Evolutionary conservation across 331 rosid genomes (phyloP).

Genomic region (Arachis monticola): DNA sequence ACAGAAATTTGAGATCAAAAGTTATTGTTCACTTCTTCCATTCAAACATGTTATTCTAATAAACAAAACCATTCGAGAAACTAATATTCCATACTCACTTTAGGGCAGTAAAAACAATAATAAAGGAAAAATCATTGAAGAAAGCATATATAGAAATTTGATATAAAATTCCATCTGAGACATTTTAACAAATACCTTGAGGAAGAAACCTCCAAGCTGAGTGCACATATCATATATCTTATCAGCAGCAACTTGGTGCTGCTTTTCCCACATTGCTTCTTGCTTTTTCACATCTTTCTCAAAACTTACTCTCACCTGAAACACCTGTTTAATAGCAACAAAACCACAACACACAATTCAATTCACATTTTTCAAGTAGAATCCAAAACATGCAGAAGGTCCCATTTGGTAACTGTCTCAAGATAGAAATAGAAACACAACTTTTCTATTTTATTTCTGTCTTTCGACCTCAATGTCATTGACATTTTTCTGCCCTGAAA

Average conservation of each 20-base stretch:
- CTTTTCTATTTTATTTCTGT: no score
- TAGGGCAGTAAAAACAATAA: background rate
- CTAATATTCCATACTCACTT: background rate
- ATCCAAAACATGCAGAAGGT: conserved; percentile 24
- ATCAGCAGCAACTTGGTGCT: conserved; percentile 87
- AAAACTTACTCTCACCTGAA: conserved; percentile 78
- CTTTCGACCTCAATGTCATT: no score
- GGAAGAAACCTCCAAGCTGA: conserved; percentile 94
- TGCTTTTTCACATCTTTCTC: conserved; percentile 76
- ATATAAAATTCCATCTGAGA: background rate
- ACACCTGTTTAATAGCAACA: conserved; percentile 46
- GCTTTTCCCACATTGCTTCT: conserved; percentile 96
- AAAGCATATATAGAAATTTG: background rate
- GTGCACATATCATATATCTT: conserved; percentile 87
- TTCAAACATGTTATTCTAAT: background rate
- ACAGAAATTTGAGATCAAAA: conserved; percentile 1
- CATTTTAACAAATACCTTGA: conserved; percentile 61
- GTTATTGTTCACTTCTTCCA: background rate
- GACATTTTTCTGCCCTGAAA: no score
- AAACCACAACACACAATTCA: background rate
- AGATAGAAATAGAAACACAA: no score
- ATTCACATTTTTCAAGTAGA: background rate
- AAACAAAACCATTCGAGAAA: background rate
- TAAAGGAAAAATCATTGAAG: background rate
- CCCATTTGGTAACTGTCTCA: no score